Percentiles rank a stretch among this genome's conserved stretches.
Conservation (phyloP, 2,329 filamentous ascomycete species). For the Cladosporium sp. region DNA sequence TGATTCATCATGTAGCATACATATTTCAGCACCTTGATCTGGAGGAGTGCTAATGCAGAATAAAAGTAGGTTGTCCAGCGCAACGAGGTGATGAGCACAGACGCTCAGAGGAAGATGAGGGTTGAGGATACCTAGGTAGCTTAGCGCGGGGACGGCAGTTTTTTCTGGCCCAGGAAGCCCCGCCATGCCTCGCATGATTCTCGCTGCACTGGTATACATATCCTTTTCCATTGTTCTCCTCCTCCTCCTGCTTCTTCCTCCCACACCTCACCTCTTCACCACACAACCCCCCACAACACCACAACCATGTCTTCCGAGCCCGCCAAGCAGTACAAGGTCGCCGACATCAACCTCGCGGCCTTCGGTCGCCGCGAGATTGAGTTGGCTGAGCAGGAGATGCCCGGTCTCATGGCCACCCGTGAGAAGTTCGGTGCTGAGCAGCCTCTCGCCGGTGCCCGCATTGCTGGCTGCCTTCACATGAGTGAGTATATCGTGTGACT, state of each 20-base stretch:
- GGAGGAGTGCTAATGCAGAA: background rate
- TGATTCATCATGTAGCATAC: no score
- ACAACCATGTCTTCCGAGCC: conserved; percentile 11
- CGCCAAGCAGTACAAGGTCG: conserved; percentile 51
- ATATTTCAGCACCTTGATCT: no score
- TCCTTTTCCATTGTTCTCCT: background rate
- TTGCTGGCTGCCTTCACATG: conserved; percentile 98
- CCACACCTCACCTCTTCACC: background rate
- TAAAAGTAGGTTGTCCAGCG: background rate
- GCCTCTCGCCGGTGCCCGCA: conserved; percentile 89
- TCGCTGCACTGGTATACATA: background rate
- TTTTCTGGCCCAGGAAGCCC: background rate
- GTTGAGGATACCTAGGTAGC: no score
- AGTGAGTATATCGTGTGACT: conserved; percentile 50
- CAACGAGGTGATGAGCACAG: no score
- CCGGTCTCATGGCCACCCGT: conserved; percentile 93
- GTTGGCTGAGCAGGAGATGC: conserved; percentile 88
- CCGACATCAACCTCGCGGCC: conserved; percentile 92
- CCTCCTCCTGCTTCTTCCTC: background rate
- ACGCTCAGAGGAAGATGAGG: no score
- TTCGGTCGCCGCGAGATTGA: conserved; percentile 99
- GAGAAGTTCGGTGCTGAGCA: conserved; percentile 87
- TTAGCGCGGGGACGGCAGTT: background rate
- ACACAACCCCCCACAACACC: conserved; percentile 3
- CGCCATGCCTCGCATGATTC: background rate